Evolutionary conservation across 768 basidiomycete genomes (phyloP).

Genomic region (Suillus tomentosus): DNA sequence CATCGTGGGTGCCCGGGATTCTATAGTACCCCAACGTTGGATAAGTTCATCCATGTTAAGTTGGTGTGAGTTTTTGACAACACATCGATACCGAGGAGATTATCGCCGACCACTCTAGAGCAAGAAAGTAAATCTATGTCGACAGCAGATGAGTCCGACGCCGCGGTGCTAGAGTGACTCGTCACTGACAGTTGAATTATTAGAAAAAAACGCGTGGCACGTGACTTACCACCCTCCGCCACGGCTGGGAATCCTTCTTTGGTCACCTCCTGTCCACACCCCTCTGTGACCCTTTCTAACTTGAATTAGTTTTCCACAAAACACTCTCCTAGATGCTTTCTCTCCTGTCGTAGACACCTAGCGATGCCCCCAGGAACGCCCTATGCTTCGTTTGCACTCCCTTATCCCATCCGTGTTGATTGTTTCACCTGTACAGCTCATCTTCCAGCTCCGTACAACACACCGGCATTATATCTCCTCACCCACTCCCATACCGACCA

Average conservation of each 20-base stretch:
- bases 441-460: constrained; percentile 33
- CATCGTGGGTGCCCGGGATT: background rate
- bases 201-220: background rate
- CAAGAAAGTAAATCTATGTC: background rate
- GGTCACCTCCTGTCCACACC: constrained; percentile 1
- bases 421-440: constrained; percentile 58
- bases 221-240: background rate
- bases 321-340: background rate
- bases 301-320: background rate
- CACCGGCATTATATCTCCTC: constrained; percentile 66
- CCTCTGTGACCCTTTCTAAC: background rate
- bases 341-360: background rate
- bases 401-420: constrained; percentile 88
- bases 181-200: too few relatives aligned
- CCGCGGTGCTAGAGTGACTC: background rate
- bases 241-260: background rate
- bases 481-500: constrained; percentile 93
- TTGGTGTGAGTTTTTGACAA: background rate
- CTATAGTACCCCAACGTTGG: background rate
- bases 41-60: background rate
- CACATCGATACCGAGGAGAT: background rate
- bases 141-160: background rate
- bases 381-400: constrained; percentile 71
- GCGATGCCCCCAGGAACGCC: constrained; percentile 78
- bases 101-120: background rate